Evolutionary conservation across 78 protist species (phyloP).

Genomic region (Dictyostelium capitatum): DNA sequence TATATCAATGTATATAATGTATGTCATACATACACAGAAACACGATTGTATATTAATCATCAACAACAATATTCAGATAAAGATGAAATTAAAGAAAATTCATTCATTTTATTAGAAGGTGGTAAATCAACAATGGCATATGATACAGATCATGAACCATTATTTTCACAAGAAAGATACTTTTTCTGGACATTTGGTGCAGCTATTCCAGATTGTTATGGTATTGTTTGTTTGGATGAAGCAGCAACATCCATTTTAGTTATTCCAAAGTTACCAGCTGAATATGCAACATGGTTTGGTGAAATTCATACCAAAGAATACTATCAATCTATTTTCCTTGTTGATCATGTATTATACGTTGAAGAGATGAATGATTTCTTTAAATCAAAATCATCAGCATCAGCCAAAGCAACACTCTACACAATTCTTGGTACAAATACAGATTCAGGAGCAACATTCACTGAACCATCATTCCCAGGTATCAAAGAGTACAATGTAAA

Average conservation of each 20-base stretch:
- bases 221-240: slow-evolving; percentile 59
- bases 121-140: slow-evolving; percentile 36
- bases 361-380: slow-evolving; percentile 63
- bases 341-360: slow-evolving; percentile 66
- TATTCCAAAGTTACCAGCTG: slow-evolving; percentile 73
- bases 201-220: slow-evolving; percentile 84
- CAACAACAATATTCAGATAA: no score
- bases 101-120: slow-evolving; percentile 72
- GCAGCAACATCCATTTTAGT: slow-evolving; percentile 32
- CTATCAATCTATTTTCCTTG: slow-evolving; percentile 57
- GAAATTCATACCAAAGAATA: slow-evolving; percentile 50
- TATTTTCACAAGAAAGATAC: slow-evolving; percentile 85
- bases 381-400: neutral
- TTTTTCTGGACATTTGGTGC: slow-evolving; percentile 86
- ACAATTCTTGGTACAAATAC: slow-evolving; percentile 37
- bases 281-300: slow-evolving; percentile 84
- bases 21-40: neutral
- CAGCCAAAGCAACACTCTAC: slow-evolving; percentile 30
- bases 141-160: slow-evolving; percentile 81
- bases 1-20: neutral
- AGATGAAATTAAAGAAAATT: slow-evolving; percentile 24
- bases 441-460: slow-evolving; percentile 37
- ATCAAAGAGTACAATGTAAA: slow-evolving; percentile 57
- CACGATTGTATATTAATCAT: no score
- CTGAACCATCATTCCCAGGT: slow-evolving; percentile 34